These are phyloP conservation scores for Zymoseptoria tritici DNA, from an alignment of 2,329 filamentous ascomycete genomes.

Conservation along the genomic window DNA sequence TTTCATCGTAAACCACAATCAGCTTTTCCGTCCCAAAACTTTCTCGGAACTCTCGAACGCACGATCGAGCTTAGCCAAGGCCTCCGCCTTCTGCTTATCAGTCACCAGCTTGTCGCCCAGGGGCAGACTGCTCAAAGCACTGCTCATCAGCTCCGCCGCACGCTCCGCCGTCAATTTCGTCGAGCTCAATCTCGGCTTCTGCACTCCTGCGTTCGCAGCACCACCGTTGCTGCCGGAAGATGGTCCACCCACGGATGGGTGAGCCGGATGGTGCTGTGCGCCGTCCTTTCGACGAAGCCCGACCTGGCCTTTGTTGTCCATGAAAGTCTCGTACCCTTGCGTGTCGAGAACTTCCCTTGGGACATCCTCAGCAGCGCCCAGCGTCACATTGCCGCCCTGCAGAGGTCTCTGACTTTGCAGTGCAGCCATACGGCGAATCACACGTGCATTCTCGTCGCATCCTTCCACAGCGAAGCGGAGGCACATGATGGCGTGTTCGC, in stretches of 20 bases:
- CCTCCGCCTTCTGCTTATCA: slow-evolving; percentile 38
- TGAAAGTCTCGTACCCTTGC: slow-evolving; percentile 44
- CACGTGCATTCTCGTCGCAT: slow-evolving; percentile 63
- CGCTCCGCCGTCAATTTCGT: slow-evolving; percentile 33
- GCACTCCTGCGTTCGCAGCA: slow-evolving; percentile 7
- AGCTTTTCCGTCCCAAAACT: slow-evolving; percentile 9
- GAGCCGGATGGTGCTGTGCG: slow-evolving; percentile 15
- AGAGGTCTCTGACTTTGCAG: slow-evolving; percentile 7
- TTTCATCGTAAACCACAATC: neutral
- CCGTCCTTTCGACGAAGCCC: slow-evolving; percentile 37
- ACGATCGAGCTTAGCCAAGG: slow-evolving; percentile 40
- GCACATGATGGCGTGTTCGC: slow-evolving; percentile 82
- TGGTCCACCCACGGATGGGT: slow-evolving; percentile 1
- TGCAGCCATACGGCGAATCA: slow-evolving; percentile 55
- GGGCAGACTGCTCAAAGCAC: slow-evolving; percentile 40
- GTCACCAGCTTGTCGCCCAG: slow-evolving; percentile 30
- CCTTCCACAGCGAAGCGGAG: slow-evolving; percentile 67
- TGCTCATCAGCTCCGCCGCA: slow-evolving; percentile 42
- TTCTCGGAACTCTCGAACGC: slow-evolving; percentile 27
- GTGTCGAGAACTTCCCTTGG: slow-evolving; percentile 43
- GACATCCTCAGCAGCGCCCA: slow-evolving; percentile 23
- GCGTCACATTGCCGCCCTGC: slow-evolving; percentile 13
- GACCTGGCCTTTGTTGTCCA: slow-evolving; percentile 44
- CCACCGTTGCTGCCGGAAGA: neutral
- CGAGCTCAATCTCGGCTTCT: slow-evolving; percentile 14